Evolutionary conservation across 331 rosid genomes (phyloP).

Genomic region (Acacia pycnantha): DNA sequence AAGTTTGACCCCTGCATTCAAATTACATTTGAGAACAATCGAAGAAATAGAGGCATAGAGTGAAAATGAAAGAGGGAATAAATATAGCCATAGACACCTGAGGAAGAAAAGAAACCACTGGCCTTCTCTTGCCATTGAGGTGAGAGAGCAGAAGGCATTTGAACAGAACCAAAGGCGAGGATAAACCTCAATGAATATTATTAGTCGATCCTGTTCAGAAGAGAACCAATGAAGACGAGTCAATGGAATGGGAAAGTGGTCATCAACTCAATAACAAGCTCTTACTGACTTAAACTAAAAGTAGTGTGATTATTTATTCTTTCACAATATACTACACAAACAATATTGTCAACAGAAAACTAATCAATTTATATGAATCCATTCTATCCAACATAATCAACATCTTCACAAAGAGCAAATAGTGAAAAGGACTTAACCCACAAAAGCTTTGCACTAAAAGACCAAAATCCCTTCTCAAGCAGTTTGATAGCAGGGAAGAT

Average conservation of each 20-base stretch:
- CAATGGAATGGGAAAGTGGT: constrained; percentile 1
- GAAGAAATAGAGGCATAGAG: neutral
- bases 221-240: constrained; percentile 7
- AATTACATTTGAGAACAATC: constrained; percentile 22
- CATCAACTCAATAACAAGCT: constrained; percentile 9
- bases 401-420: neutral
- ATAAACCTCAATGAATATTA: constrained; percentile 28
- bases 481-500: neutral
- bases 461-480: neutral
- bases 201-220: constrained; percentile 41
- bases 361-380: constrained; percentile 16
- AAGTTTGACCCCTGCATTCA: constrained; percentile 71
- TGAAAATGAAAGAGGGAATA: constrained; percentile 9
- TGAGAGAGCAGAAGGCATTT: constrained; percentile 72
- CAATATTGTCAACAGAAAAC: constrained; percentile 1
- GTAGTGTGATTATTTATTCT: neutral
- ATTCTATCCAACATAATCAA: neutral
- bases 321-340: neutral
- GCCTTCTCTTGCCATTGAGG: constrained; percentile 95
- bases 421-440: neutral
- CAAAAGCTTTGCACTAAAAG: neutral
- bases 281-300: neutral
- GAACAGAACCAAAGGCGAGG: constrained; percentile 36
- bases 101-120: constrained; percentile 80
- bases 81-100: constrained; percentile 51